These are phyloP conservation scores for Chlorella vulgaris DNA, from an alignment of 139 green algal genomes.

Conservation along the genomic window DNA sequence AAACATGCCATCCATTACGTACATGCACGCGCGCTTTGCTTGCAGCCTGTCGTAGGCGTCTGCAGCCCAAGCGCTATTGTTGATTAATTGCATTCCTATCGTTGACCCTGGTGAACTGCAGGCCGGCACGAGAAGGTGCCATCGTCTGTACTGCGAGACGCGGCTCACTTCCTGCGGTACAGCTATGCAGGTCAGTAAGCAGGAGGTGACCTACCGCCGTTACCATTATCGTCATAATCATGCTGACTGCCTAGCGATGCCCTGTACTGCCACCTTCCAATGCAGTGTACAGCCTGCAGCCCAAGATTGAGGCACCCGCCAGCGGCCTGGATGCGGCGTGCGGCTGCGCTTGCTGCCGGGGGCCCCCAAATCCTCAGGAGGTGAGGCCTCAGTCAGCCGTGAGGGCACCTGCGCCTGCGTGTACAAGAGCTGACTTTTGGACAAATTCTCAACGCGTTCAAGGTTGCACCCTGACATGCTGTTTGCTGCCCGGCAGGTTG, in stretches of 20 bases:
- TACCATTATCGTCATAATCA: no score
- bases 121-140: slow-evolving; percentile 30
- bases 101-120: no score
- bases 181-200: slow-evolving; percentile 26
- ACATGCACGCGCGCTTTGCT: no score
- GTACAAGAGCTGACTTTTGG: neutral
- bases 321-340: slow-evolving; percentile 12
- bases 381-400: neutral
- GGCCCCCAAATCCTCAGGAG: slow-evolving; percentile 2
- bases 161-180: slow-evolving; percentile 34
- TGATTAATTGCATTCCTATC: no score
- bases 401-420: neutral
- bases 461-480: neutral
- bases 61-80: no score
- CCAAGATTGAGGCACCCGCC: slow-evolving; percentile 25
- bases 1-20: no score
- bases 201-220: no score
- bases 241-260: no score
- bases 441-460: no score
- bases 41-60: no score
- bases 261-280: no score
- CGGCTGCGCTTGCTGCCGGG: neutral
- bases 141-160: slow-evolving; percentile 13
- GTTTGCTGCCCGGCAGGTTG: no score
- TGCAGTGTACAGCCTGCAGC: slow-evolving; percentile 40